Evolutionary conservation across 441 rosid genomes (phyloP), one percentile per base, ranked within the genome.

Genomic region (Mallotus japonicus): DNA sequence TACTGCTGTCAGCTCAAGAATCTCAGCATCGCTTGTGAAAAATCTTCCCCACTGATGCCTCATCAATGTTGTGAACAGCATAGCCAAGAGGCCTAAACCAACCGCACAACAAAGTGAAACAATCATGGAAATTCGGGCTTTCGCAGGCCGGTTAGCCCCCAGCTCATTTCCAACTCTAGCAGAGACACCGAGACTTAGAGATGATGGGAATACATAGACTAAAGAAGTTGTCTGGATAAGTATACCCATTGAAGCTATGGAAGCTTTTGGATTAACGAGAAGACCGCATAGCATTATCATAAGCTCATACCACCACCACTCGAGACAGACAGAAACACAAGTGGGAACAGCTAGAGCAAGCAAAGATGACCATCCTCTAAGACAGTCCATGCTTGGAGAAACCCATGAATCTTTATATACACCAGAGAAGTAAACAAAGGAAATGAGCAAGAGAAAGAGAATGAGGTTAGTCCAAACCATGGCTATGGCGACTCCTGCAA

Each of bases 291-390:
- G 68, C 80, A 95, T 75, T 84, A 95, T 95, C 98, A 93, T 95
- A 77, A 95, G 79, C 78, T 95, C 99, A 15, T 95, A 95, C 99
- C 99, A 95, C 98, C 99, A 93, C 98, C 99, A 95, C 73, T 95
- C 99, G 15, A 95, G 87, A 77, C 99, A 95, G 50, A 95, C 99
- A 0, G 99, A 95, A 58, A 84, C 78, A 70, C 99, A 95, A 56
- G 90, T 92, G 11, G 99, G 99, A 56, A 95, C 78, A 0, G 99
- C 92, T 1, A 95, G 90, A 2, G 89, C 81, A 32, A 95, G 87
- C 73, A 95, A 78, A 64, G 97, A 85, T 2, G 96, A 90, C 99
- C 99, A 95, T 19, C 94, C 97, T 67, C 78, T 78, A 2, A 95
- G 77, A 73, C 92, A 86, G 73, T 95, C 92, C 49, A 79, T 59